Percentiles rank a stretch among this genome's conserved stretches.
These are phyloP conservation scores for Panaeolus cyanescens DNA, from an alignment of 768 basidiomycete species.

Conservation along the genomic window DNA sequence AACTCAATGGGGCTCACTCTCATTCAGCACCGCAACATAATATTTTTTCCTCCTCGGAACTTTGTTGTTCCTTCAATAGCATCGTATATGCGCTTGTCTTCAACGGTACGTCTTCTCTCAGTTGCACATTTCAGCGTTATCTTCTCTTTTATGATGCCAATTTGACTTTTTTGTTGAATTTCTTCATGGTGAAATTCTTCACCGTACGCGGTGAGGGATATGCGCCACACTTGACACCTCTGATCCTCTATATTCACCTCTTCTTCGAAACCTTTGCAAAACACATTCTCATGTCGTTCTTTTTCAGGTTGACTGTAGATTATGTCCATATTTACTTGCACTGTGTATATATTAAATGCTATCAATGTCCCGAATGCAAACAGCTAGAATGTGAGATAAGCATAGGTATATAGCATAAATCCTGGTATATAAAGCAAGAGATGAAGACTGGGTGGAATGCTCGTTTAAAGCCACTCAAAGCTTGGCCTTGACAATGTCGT, in stretches of 20 bases:
- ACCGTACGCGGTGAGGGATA: slow-evolving; percentile 42
- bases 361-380: not conserved
- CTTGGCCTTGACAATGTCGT: slow-evolving; percentile 31
- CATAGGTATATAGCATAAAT: not conserved
- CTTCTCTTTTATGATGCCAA: slow-evolving; percentile 51
- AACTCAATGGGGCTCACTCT: slow-evolving; percentile 96
- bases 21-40: slow-evolving; percentile 51
- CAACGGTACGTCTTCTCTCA: slow-evolving; percentile 18
- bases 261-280: not conserved
- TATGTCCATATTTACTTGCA: too few species aligned
- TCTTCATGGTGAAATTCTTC: slow-evolving; percentile 88
- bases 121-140: slow-evolving; percentile 1
- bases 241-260: slow-evolving; percentile 29
- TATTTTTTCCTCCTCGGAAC: slow-evolving; percentile 61
- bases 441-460: not conserved
- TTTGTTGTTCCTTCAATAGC: slow-evolving; percentile 47
- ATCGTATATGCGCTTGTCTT: not conserved
- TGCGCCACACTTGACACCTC: slow-evolving; percentile 81
- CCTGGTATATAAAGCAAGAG: not conserved
- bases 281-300: slow-evolving; percentile 3
- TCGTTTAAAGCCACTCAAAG: slow-evolving; percentile 26
- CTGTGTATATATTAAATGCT: not conserved
- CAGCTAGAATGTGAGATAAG: too few species aligned
- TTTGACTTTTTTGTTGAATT: slow-evolving; percentile 67
- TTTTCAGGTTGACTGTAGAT: too few species aligned